Conservation (phyloP, 371 early-diverging fungal species). For the Zychaea mexicana region DNA sequence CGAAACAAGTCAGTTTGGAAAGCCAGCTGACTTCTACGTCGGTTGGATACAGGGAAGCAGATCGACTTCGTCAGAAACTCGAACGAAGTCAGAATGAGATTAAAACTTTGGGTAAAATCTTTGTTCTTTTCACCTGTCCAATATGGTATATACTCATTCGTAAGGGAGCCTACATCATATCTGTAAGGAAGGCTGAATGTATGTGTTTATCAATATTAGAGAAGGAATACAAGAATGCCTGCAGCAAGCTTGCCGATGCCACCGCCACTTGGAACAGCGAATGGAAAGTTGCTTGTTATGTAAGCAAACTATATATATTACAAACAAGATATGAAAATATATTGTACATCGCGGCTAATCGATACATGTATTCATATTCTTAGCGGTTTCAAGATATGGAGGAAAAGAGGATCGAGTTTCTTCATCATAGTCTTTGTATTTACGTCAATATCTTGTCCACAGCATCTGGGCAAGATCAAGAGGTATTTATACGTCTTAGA, state of each 20-base stretch:
- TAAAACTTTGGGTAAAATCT: constrained; percentile 30
- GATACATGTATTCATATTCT: background rate
- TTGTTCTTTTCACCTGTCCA: background rate
- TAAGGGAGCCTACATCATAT: too few species aligned
- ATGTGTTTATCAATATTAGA: constrained; percentile 37
- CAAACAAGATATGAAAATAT: too few species aligned
- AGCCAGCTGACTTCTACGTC: constrained; percentile 38
- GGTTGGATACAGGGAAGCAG: constrained; percentile 29
- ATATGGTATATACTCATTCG: background rate
- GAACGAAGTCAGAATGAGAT: constrained; percentile 41
- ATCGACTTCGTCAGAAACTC: constrained; percentile 33
- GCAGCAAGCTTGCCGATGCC: constrained; percentile 65
- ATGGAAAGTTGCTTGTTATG: constrained; percentile 70
- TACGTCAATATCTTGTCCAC: constrained; percentile 86
- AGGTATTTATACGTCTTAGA: too few species aligned
- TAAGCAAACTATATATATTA: too few species aligned
- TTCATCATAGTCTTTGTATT: constrained; percentile 78
- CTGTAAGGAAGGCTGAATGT: too few species aligned
- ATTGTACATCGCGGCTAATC: too few species aligned
- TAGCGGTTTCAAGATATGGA: constrained; percentile 85
- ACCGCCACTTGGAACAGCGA: constrained; percentile 74
- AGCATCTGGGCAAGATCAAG: constrained; percentile 86
- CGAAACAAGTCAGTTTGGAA: constrained; percentile 37
- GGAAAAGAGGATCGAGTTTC: constrained; percentile 85
- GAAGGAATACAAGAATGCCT: constrained; percentile 69